phyloP scores from a whole-genome alignment of 1,284 basidiomycete genomes.

The Papiliotrema fonsecae region DNA sequence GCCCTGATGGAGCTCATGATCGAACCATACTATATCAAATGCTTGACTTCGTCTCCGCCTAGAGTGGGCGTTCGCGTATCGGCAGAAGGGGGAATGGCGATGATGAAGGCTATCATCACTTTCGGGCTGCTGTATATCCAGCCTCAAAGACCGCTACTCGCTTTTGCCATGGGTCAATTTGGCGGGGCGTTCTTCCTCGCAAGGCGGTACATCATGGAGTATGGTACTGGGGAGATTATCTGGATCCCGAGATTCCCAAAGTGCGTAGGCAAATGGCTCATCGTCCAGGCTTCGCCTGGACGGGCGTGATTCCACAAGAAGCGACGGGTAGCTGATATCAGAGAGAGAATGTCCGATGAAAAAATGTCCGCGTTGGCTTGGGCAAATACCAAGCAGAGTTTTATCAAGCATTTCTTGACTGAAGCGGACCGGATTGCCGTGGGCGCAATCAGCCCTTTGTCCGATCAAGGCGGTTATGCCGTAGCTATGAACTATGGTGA shows the following conservation, averaged over 20 bases:
- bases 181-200: slow-evolving; percentile 58
- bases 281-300: no score
- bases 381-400: slow-evolving; percentile 60
- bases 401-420: slow-evolving; percentile 90
- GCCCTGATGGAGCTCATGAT: slow-evolving; percentile 70
- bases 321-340: slow-evolving; percentile 10
- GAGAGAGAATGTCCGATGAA: slow-evolving; percentile 16
- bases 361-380: slow-evolving; percentile 23
- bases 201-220: slow-evolving; percentile 38
- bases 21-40: slow-evolving; percentile 77
- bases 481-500: slow-evolving; percentile 89
- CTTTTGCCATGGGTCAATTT: slow-evolving; percentile 76
- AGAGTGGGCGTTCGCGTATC: slow-evolving; percentile 64
- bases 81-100: slow-evolving; percentile 76
- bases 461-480: slow-evolving; percentile 89
- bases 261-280: slow-evolving; percentile 2
- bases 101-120: slow-evolving; percentile 65
- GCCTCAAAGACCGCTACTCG: slow-evolving; percentile 57
- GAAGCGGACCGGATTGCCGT: slow-evolving; percentile 92
- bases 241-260: slow-evolving; percentile 4
- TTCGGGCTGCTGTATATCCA: slow-evolving; percentile 52
- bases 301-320: background rate
- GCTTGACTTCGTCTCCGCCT: slow-evolving; percentile 56
- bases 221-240: slow-evolving; percentile 11
- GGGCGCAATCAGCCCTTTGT: slow-evolving; percentile 70